These are phyloP conservation scores for Xylaria grammica DNA, from an alignment of 495 filamentous ascomycete genomes.

Conservation along the genomic window DNA sequence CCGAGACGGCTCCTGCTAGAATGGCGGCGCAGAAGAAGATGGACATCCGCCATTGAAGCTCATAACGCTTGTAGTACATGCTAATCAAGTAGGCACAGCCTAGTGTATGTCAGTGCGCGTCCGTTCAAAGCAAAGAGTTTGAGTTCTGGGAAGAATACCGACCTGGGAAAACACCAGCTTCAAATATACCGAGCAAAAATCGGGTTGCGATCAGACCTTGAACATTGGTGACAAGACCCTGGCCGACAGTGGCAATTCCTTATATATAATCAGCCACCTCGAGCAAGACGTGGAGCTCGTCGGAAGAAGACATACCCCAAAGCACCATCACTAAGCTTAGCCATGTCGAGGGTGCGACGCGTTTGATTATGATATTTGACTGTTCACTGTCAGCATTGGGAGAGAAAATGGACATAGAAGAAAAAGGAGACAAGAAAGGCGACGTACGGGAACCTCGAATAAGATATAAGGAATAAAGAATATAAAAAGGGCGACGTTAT, in stretches of 20 bases:
- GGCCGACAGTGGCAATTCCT: conserved; percentile 55
- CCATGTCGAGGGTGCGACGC: conserved; percentile 66
- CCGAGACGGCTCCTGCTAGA: conserved; percentile 69
- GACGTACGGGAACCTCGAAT: conserved; percentile 37
- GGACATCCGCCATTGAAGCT: conserved; percentile 61
- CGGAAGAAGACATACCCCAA: conserved; percentile 50
- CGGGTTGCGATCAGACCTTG: conserved; percentile 62
- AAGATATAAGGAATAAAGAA: conserved; percentile 71
- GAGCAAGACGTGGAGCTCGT: neutral
- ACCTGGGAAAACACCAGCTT: conserved; percentile 70
- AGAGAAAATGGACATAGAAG: conserved; percentile 61
- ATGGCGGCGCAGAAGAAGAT: conserved; percentile 66
- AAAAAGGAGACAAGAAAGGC: conserved; percentile 66
- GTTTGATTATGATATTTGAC: conserved; percentile 67
- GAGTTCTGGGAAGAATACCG: conserved; percentile 36
- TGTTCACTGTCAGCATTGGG: conserved; percentile 46
- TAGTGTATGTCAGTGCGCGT: conserved; percentile 28
- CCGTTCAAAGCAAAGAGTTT: neutral
- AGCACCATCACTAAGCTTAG: conserved; percentile 61
- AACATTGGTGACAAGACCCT: conserved; percentile 61
- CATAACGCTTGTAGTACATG: conserved; percentile 53
- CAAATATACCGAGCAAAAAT: conserved; percentile 66
- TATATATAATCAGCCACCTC: neutral
- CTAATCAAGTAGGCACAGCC: conserved; percentile 47
- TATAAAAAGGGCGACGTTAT: conserved; percentile 69